Evolutionary conservation across 2,329 filamentous ascomycete species (phyloP).

Genomic region (Botryotinia narcissicola): DNA sequence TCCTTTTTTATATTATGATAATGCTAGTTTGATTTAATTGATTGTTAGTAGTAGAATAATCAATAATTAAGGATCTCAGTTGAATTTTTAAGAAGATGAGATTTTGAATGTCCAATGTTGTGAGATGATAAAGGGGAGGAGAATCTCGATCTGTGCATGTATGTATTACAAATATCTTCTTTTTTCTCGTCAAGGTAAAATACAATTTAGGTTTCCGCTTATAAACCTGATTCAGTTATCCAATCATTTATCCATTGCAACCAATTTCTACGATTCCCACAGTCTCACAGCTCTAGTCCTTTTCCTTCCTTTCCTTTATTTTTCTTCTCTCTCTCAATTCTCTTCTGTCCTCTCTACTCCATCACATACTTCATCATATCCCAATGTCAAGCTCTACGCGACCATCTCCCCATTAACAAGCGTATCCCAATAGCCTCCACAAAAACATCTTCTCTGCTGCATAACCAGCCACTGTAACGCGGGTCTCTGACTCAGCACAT

Average conservation of each 20-base stretch:
- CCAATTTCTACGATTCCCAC: background rate
- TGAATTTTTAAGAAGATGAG: background rate
- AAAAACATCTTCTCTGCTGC: constrained; percentile 39
- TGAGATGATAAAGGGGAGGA: background rate
- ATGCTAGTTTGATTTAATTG: background rate
- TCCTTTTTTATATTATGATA: background rate
- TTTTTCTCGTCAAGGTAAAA: background rate
- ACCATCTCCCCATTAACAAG: constrained; percentile 32
- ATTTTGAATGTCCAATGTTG: background rate
- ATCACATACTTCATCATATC: background rate
- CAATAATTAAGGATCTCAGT: no score
- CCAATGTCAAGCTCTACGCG: constrained; percentile 24
- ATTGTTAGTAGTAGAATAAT: background rate
- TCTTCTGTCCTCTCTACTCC: background rate
- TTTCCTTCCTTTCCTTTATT: background rate
- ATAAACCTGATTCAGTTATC: no score
- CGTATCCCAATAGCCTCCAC: constrained; percentile 38
- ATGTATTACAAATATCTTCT: background rate
- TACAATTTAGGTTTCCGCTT: background rate
- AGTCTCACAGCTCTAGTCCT: background rate
- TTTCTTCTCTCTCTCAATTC: no score
- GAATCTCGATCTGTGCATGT: background rate
- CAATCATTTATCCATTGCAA: background rate
- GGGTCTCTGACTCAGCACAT: constrained; percentile 34
- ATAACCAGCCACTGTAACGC: constrained; percentile 39